Evolutionary conservation across 1,284 basidiomycete genomes (phyloP).

Genomic region (Sporisorium sorghi): DNA sequence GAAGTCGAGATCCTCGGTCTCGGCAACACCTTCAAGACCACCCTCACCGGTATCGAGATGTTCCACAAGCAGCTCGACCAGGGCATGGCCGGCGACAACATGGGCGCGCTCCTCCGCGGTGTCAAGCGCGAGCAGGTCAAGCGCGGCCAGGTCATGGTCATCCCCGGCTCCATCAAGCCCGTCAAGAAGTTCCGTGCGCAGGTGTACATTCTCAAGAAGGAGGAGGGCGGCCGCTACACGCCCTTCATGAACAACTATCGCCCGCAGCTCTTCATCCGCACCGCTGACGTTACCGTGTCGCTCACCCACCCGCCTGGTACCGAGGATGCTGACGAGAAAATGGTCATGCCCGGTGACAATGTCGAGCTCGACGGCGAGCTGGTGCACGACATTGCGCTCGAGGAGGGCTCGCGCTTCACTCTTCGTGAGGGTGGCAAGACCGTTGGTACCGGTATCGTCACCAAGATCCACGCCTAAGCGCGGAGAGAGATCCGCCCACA

Average conservation of each 20-base stretch:
- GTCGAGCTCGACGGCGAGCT: conserved; percentile 91
- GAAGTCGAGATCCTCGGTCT: conserved; percentile 95
- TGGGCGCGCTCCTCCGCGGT: conserved; percentile 96
- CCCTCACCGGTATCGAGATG: conserved; percentile 97
- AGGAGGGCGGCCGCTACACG: conserved; percentile 97
- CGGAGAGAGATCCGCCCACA: too few relatives aligned
- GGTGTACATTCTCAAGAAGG: conserved; percentile 80
- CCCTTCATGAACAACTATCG: conserved; percentile 97
- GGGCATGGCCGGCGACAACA: conserved; percentile 98
- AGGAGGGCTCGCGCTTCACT: conserved; percentile 94
- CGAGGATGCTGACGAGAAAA: conserved; percentile 70
- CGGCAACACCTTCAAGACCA: conserved; percentile 87
- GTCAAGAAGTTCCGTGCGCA: conserved; percentile 83
- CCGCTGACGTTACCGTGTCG: conserved; percentile 89
- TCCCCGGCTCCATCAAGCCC: conserved; percentile 92
- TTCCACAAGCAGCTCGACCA: conserved; percentile 99
- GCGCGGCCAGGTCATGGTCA: conserved; percentile 90
- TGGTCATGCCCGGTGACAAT: conserved; percentile 99
- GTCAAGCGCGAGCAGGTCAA: conserved; percentile 95
- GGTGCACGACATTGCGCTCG: conserved; percentile 88
- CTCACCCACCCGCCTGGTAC: conserved; percentile 87
- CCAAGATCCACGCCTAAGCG: conserved; percentile 59
- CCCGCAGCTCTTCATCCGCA: conserved; percentile 95
- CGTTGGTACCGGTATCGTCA: conserved; percentile 68
- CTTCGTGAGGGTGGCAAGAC: conserved; percentile 97